phyloP scores from a whole-genome alignment of 768 basidiomycete species.

The Hygrophorus pudorinus region DNA sequence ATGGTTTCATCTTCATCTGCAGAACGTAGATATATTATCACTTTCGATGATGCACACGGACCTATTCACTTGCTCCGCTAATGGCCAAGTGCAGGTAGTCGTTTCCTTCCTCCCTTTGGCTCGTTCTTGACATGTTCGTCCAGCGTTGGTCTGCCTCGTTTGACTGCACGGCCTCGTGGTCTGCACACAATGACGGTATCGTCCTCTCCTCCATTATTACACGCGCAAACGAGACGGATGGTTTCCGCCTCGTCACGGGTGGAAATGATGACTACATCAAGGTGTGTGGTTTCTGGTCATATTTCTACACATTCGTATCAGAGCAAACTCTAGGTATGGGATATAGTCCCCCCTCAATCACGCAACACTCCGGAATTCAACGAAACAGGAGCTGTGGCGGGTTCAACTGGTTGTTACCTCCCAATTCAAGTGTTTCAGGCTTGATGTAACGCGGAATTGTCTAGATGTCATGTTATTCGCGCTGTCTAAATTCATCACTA shows the following conservation, averaged over 20 bases:
- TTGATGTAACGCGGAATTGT: background rate
- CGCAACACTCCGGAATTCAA: constrained; percentile 10
- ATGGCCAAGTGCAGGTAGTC: constrained; percentile 60
- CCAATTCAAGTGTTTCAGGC: background rate
- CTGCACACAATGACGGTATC: constrained; percentile 66
- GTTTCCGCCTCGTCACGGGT: constrained; percentile 55
- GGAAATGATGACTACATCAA: constrained; percentile 83
- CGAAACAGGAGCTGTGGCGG: background rate
- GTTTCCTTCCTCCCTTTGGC: background rate
- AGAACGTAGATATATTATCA: constrained; percentile 77
- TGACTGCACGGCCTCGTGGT: constrained; percentile 77
- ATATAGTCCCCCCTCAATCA: constrained; percentile 25
- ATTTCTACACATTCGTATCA: background rate
- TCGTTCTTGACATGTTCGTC: background rate
- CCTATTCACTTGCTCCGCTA: constrained; percentile 55
- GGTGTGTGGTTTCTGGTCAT: constrained; percentile 26
- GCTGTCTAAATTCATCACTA: constrained; percentile 76
- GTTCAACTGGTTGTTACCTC: background rate
- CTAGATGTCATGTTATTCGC: constrained; percentile 70
- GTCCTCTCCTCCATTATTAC: constrained; percentile 71
- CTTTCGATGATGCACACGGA: constrained; percentile 61
- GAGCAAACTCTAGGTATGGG: constrained; percentile 40
- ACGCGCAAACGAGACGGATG: constrained; percentile 18
- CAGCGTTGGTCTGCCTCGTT: constrained; percentile 81
- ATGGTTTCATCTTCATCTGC: constrained; percentile 2